Evolutionary conservation across 2,329 filamentous ascomycete genomes (phyloP), one percentile per base, ranked within the genome.

Genomic region (Pseudogymnoascus sp.): DNA sequence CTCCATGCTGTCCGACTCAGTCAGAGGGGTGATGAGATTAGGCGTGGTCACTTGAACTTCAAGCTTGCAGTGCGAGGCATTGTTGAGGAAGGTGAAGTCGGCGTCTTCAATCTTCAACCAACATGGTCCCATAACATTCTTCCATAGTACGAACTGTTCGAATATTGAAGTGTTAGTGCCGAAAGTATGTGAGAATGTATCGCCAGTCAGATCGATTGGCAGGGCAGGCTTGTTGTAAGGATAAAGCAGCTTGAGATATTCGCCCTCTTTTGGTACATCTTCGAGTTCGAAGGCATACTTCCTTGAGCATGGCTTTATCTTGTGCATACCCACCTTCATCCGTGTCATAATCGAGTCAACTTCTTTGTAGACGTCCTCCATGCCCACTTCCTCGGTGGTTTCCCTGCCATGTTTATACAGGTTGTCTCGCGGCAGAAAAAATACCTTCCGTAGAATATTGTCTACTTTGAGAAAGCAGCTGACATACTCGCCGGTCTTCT

Each of bases 81-180:
- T 97, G 75, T 91, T 93, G 68, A 97, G 82, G 5, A 89, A 81
- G 16, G 83, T 82, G 73, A 96, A 97, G 73, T 97, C 87, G 31
- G 90, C 90, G 68, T 89, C 88, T 67, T 92, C 84, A 63, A 99
- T 94, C 72, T 88, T 92, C 53, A 99, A 83, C 94, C 94, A 99
- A 74, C 94, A 97, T 31, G 94, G 94, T 1, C 94, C 94, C 93
- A 97, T 99, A 69, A 99, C 90, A 72, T 96, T 96, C 78, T 97
- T 97, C 90, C 92, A 97, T 4, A 99, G 82, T 18, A 99, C 94
- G 72, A 99, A 99, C 70, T 99, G 94, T 76, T 99, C 94, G 70
- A 99, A 99, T 0, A 99, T 81, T 1, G 91, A 86, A 0, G 94
- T 99, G 74, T 94, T 96, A 63, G 89, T 89, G 28, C 95, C 94